phyloP scores from a whole-genome alignment of 805 yeast genomes.

The Candida lessepsii region DNA sequence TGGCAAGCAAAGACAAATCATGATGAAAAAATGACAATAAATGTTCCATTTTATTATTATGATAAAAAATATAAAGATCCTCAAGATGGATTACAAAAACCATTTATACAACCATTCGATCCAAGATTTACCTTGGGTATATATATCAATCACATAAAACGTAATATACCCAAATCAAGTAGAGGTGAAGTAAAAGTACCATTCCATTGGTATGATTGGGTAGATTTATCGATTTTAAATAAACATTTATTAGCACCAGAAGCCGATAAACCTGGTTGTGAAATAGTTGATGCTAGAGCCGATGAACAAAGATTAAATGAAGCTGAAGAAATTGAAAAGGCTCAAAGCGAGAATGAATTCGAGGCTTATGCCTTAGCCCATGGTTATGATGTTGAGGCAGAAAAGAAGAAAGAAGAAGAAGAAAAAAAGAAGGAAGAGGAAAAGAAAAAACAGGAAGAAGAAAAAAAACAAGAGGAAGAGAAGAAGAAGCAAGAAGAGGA shows the following conservation, averaged over 20 bases:
- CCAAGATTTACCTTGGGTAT: constrained; percentile 30
- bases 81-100: constrained; percentile 14
- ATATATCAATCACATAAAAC: constrained; percentile 19
- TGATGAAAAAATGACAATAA: constrained; percentile 13
- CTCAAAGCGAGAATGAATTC: constrained; percentile 12
- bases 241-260: constrained; percentile 26
- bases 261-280: constrained; percentile 37
- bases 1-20: constrained; percentile 20
- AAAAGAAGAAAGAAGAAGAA: constrained; percentile 10
- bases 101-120: constrained; percentile 28
- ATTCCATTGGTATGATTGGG: constrained; percentile 60
- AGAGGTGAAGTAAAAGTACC: constrained; percentile 22
- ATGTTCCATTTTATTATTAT: constrained; percentile 13
- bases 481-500: constrained; percentile 8
- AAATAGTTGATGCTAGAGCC: constrained; percentile 39
- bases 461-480: constrained; percentile 11
- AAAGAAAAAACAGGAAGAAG: constrained; percentile 12
- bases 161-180: constrained; percentile 2
- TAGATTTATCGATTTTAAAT: constrained; percentile 43
- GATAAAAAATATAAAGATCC: constrained; percentile 1
- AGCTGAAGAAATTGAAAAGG: constrained; percentile 13
- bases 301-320: constrained; percentile 16
- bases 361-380: constrained; percentile 8
- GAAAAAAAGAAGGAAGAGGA: constrained; percentile 10
- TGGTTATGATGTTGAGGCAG: constrained; percentile 3